Conservation (phyloP, 2,329 filamentous ascomycete genomes). For the Xylariaceae sp. region DNA sequence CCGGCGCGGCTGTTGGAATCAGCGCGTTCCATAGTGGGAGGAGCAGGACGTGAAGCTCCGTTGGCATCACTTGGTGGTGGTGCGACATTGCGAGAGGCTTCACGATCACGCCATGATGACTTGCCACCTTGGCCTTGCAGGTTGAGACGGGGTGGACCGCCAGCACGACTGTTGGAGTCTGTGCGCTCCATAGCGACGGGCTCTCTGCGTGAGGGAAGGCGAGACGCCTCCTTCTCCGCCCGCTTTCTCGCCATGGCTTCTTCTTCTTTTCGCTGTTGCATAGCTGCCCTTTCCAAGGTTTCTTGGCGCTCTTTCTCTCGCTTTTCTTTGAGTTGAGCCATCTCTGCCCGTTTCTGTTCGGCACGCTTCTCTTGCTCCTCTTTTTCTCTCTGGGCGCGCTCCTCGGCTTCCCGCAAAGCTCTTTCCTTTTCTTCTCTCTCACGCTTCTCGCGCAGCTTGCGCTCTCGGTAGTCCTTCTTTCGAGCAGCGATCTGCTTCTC, state of each 20-base stretch:
- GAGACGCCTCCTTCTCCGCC: slow-evolving; percentile 56
- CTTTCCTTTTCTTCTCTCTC: slow-evolving; percentile 83
- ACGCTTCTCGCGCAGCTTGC: slow-evolving; percentile 74
- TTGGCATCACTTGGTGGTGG: slow-evolving; percentile 21
- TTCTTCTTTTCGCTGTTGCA: slow-evolving; percentile 80
- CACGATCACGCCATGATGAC: slow-evolving; percentile 57
- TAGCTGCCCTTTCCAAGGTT: slow-evolving; percentile 57
- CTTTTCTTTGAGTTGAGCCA: slow-evolving; percentile 64
- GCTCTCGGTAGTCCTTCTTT: slow-evolving; percentile 83
- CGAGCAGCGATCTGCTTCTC: slow-evolving; percentile 86
- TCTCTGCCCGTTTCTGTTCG: slow-evolving; percentile 71
- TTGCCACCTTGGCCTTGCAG: slow-evolving; percentile 43
- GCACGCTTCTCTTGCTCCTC: slow-evolving; percentile 78
- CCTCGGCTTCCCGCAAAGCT: slow-evolving; percentile 75
- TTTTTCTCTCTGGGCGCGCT: slow-evolving; percentile 74
- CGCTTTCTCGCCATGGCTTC: slow-evolving; percentile 76
- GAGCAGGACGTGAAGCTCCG: slow-evolving; percentile 27
- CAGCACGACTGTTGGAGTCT: slow-evolving; percentile 44
- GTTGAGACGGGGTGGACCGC: slow-evolving; percentile 52
- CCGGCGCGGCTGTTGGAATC: slow-evolving; percentile 24
- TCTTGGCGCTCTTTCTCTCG: slow-evolving; percentile 67
- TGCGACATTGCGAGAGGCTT: slow-evolving; percentile 31
- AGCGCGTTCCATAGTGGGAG: slow-evolving; percentile 25
- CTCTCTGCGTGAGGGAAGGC: slow-evolving; percentile 33
- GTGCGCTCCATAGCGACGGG: slow-evolving; percentile 39